phyloP scores from a whole-genome alignment of 2,329 filamentous ascomycete genomes.

The Xylariaceae sp. region DNA sequence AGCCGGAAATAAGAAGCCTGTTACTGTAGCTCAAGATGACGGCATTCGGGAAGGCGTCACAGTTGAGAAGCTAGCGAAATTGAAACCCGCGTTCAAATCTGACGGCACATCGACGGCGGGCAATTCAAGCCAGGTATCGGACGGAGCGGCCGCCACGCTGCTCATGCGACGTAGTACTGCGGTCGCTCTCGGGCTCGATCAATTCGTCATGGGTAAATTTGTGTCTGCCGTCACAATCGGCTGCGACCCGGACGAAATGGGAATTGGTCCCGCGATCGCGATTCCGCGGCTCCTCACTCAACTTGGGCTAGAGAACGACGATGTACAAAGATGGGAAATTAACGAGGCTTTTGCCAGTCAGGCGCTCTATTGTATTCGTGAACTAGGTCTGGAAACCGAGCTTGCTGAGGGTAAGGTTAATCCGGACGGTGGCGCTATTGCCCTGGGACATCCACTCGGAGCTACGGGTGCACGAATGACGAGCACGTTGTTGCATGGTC shows the following conservation, averaged over 20 bases:
- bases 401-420: slow-evolving; percentile 71
- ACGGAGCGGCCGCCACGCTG: slow-evolving; percentile 79
- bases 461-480: slow-evolving; percentile 82
- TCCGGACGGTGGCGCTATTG: slow-evolving; percentile 89
- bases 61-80: slow-evolving; percentile 65
- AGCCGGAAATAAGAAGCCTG: slow-evolving; percentile 51
- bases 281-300: slow-evolving; percentile 76
- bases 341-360: slow-evolving; percentile 77
- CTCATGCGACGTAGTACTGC: slow-evolving; percentile 84
- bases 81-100: slow-evolving; percentile 81
- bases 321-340: slow-evolving; percentile 87
- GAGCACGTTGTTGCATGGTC: slow-evolving; percentile 64
- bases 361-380: slow-evolving; percentile 66
- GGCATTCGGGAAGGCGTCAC: slow-evolving; percentile 69
- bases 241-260: slow-evolving; percentile 89
- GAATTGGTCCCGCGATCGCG: slow-evolving; percentile 79
- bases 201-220: slow-evolving; percentile 76
- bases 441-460: slow-evolving; percentile 86
- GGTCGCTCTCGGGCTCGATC: slow-evolving; percentile 63
- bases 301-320: slow-evolving; percentile 60
- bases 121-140: slow-evolving; percentile 80
- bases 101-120: slow-evolving; percentile 79
- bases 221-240: slow-evolving; percentile 72
- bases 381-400: slow-evolving; percentile 60
- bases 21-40: slow-evolving; percentile 75